phyloP scores from a whole-genome alignment of 2,329 filamentous ascomycete species.

The Sarocladiaceae sp. region DNA sequence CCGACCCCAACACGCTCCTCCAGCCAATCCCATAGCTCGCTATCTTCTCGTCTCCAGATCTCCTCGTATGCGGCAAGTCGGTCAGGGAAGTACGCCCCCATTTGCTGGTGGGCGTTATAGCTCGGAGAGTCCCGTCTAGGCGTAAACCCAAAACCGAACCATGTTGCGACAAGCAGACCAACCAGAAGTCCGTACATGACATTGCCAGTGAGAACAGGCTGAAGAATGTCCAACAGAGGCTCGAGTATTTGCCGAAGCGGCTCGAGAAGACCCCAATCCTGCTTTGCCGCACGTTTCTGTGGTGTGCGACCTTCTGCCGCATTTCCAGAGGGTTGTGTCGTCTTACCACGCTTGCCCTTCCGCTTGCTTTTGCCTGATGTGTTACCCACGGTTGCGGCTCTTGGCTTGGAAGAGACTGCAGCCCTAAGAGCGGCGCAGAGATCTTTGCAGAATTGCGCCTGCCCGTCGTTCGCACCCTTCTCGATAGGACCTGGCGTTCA shows the following conservation, averaged over 20 bases:
- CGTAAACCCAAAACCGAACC: slow-evolving; percentile 61
- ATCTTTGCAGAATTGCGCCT: slow-evolving; percentile 76
- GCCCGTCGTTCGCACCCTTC: slow-evolving; percentile 89
- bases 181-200: slow-evolving; percentile 72
- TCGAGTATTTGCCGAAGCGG: slow-evolving; percentile 67
- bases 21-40: slow-evolving; percentile 87
- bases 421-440: slow-evolving; percentile 70
- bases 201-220: slow-evolving; percentile 70
- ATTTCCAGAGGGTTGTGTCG: slow-evolving; percentile 39
- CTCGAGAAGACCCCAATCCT: slow-evolving; percentile 77
- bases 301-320: slow-evolving; percentile 34
- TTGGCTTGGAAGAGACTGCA: slow-evolving; percentile 63
- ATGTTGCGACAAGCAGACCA: slow-evolving; percentile 68
- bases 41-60: slow-evolving; percentile 85
- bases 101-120: neutral
- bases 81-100: slow-evolving; percentile 45
- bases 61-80: slow-evolving; percentile 84
- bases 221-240: slow-evolving; percentile 65
- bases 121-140: slow-evolving; percentile 20
- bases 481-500: slow-evolving; percentile 74
- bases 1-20: slow-evolving; percentile 81
- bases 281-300: slow-evolving; percentile 35
- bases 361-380: slow-evolving; percentile 57
- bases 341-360: slow-evolving; percentile 51
- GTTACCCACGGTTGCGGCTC: slow-evolving; percentile 36